A percentile compares a stretch with the other conserved stretches of the same genome.
phyloP scores from a whole-genome alignment of 805 yeast species.

The Sungouiozyma ichnusensis region DNA sequence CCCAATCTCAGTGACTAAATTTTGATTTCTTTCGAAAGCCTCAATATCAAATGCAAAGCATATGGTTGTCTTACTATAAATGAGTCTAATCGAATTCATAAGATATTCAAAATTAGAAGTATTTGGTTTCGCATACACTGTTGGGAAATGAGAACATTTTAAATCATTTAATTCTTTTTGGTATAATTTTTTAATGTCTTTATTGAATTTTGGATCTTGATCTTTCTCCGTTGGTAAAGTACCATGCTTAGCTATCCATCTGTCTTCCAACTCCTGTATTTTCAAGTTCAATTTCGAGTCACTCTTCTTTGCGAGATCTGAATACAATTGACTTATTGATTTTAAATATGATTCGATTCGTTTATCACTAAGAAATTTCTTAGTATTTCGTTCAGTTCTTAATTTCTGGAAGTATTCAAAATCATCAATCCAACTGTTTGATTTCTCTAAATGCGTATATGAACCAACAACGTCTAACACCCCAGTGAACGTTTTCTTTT shows the following conservation, averaged over 20 bases:
- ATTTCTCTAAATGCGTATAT: not conserved
- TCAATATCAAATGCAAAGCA: conserved; percentile 47
- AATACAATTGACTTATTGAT: not conserved
- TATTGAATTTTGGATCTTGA: not conserved
- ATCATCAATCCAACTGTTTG: conserved; percentile 9
- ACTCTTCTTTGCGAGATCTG: not conserved
- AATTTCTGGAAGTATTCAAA: conserved; percentile 9
- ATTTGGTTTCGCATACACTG: conserved; percentile 15
- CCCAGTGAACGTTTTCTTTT: not conserved
- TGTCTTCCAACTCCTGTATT: not conserved
- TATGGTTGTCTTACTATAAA: conserved; percentile 20
- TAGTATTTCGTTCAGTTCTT: not conserved
- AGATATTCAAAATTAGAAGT: conserved; percentile 14
- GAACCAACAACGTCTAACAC: not conserved
- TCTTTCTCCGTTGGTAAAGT: not conserved
- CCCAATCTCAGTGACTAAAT: conserved; percentile 46
- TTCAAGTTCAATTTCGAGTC: not conserved
- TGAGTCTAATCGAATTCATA: conserved; percentile 12
- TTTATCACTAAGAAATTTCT: not conserved
- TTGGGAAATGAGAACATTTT: conserved; percentile 17
- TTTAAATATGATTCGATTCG: not conserved
- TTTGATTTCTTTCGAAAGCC: conserved; percentile 39
- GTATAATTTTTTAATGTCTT: not conserved
- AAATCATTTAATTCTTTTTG: not conserved
- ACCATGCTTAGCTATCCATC: not conserved